Conservation (phyloP, 2,329 filamentous ascomycete species). For the Torrubiellomyces zombiae region DNA sequence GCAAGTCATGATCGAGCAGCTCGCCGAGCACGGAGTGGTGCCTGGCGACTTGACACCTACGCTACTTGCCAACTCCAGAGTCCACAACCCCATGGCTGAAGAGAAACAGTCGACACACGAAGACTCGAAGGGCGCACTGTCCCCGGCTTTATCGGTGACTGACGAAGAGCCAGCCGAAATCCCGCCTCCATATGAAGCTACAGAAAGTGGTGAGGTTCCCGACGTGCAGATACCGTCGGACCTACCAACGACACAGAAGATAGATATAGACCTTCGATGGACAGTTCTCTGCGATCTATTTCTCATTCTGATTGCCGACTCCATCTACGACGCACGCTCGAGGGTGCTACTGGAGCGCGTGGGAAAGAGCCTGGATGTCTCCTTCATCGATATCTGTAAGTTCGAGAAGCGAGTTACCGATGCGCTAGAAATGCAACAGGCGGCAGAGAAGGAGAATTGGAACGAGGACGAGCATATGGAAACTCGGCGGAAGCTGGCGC, state of each 20-base stretch:
- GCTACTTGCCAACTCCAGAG: slow-evolving; percentile 79
- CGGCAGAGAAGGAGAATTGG: slow-evolving; percentile 90
- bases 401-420: slow-evolving; percentile 97
- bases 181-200: slow-evolving; percentile 44
- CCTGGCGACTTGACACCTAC: slow-evolving; percentile 69
- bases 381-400: slow-evolving; percentile 84
- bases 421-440: slow-evolving; percentile 92
- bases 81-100: slow-evolving; percentile 78
- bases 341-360: slow-evolving; percentile 71
- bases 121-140: slow-evolving; percentile 7
- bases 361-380: slow-evolving; percentile 61
- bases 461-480: slow-evolving; percentile 94
- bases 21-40: slow-evolving; percentile 80
- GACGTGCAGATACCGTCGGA: slow-evolving; percentile 72
- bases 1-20: slow-evolving; percentile 97
- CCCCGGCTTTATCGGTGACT: slow-evolving; percentile 9
- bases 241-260: slow-evolving; percentile 61
- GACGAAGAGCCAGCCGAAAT: slow-evolving; percentile 32
- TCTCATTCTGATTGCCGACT: slow-evolving; percentile 89
- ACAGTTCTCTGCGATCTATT: slow-evolving; percentile 94
- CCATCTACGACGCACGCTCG: slow-evolving; percentile 79
- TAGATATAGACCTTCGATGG: slow-evolving; percentile 94
- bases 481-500: slow-evolving; percentile 58
- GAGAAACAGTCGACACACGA: slow-evolving; percentile 4
- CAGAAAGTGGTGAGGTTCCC: slow-evolving; percentile 54